phyloP scores from a whole-genome alignment of 495 filamentous ascomycete species.

The Aspergillus nanangensis region DNA sequence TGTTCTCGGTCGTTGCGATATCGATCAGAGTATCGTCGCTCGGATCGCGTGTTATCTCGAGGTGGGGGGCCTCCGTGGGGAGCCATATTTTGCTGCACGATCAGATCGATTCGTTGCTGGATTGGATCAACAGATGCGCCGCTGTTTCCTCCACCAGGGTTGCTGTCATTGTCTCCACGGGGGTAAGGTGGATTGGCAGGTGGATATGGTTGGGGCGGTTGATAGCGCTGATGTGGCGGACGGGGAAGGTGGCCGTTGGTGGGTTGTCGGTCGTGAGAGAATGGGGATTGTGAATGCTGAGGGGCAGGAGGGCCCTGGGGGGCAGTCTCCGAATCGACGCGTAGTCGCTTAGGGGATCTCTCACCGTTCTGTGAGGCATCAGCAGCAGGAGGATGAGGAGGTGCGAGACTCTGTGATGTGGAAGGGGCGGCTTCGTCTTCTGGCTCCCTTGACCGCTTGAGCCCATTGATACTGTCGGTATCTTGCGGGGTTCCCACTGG shows the following conservation, averaged over 20 bases:
- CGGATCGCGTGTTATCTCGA: constrained; percentile 1
- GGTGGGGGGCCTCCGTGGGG: background rate
- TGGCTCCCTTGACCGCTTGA: constrained; percentile 42
- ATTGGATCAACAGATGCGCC: constrained; percentile 15
- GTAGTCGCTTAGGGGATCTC: constrained; percentile 39
- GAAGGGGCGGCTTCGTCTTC: constrained; percentile 19
- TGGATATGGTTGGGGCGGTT: constrained; percentile 14
- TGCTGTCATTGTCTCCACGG: constrained; percentile 14
- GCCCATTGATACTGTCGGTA: constrained; percentile 21
- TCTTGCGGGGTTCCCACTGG: constrained; percentile 20
- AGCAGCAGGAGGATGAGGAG: no score
- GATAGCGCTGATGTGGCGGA: constrained; percentile 8
- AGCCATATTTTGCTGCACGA: constrained; percentile 23
- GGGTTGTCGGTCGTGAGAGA: no score
- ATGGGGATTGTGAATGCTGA: background rate
- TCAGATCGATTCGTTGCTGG: constrained; percentile 32
- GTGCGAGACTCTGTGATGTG: constrained; percentile 4
- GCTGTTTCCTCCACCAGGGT: constrained; percentile 1
- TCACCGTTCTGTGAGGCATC: constrained; percentile 22
- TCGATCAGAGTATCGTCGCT: constrained; percentile 12
- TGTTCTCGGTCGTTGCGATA: constrained; percentile 10
- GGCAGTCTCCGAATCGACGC: constrained; percentile 24
- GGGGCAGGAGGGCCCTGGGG: constrained; percentile 5
- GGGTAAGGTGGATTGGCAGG: constrained; percentile 11
- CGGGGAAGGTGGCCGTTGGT: constrained; percentile 16